Evolutionary conservation across 2,329 filamentous ascomycete genomes (phyloP), one percentile per base, ranked within the genome.

Genomic region (Aspergillus chevalieri): DNA sequence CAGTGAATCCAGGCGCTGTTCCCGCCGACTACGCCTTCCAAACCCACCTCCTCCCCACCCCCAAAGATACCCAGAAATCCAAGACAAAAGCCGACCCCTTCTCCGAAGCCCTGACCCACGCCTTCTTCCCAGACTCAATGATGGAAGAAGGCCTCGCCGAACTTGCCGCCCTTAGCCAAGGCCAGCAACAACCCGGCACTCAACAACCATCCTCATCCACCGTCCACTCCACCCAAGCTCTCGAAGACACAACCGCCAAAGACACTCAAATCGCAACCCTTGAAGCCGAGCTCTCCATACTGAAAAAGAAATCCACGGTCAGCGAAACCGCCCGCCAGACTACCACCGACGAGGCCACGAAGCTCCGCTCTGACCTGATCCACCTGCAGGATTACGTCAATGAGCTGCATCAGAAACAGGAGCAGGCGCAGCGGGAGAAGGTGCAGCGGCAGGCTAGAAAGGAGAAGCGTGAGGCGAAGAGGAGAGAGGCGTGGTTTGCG

Each of bases 401-500:
- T 34, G 65, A 69, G 50, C 62, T 74, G 19, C 65, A 72, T 44
- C 63, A 65, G 47, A 69, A 69, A 43, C 66, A 70, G 52, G 66
- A 67, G 42, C 61, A 60, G 22, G 58, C 65, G 28, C 62, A 65
- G 30, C 55, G 57, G 36, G 59, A 64, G 44, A 66, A 64, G 52
- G 50, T 69, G 28, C 55, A 57, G 41, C 65, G 63, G 6, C 66
- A 67, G 54, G 64, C 62, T 30, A 65, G 64, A 47, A 72, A 67
- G 50, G 69, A 73, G 47, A 67, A 69, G 26, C 63, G 66, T n/a
- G 70, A 67, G 30, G 51, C 59, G n/a, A 65, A 66, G 48, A 66
- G 64, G 47, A 63, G 72, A 49, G 63, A 74, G 56, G 69, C 69
- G 19, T 75, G 72, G 66, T 70, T 74, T 54, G 65, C 69, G 19